These are phyloP conservation scores for Radiomyces spectabilis DNA, from an alignment of 192 early-diverging fungal species.

Conservation along the genomic window DNA sequence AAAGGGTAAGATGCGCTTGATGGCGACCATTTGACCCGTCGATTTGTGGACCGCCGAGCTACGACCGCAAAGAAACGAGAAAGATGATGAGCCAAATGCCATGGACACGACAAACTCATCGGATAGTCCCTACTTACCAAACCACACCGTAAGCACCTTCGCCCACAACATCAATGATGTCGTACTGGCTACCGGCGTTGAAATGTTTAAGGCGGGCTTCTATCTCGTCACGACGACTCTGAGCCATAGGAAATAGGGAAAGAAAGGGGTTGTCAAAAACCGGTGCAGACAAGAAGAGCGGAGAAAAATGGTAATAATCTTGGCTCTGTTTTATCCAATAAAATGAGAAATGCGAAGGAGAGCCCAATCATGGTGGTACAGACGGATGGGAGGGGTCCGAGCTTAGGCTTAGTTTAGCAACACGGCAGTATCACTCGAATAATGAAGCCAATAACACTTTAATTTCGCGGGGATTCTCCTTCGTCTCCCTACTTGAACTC, in stretches of 20 bases:
- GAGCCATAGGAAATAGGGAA: slow-evolving; percentile 1
- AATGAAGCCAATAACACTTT: too few relatives aligned
- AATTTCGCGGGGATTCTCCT: too few relatives aligned
- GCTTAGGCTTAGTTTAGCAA: too few relatives aligned
- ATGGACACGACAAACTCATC: background rate
- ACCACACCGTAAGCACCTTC: slow-evolving; percentile 93
- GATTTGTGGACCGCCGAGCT: slow-evolving; percentile 78
- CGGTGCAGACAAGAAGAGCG: too few relatives aligned
- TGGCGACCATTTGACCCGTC: slow-evolving; percentile 79
- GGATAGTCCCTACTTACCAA: slow-evolving; percentile 50
- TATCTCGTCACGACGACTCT: slow-evolving; percentile 21
- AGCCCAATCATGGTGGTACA: too few relatives aligned
- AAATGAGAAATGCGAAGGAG: too few relatives aligned
- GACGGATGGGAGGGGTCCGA: too few relatives aligned
- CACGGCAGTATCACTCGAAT: too few relatives aligned
- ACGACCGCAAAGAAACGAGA: slow-evolving; percentile 20
- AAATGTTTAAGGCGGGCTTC: slow-evolving; percentile 47
- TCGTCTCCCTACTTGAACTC: too few relatives aligned
- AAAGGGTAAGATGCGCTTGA: slow-evolving; percentile 86
- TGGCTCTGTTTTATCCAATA: too few relatives aligned
- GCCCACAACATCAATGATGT: slow-evolving; percentile 79
- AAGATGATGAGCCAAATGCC: background rate
- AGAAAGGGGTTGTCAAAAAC: background rate
- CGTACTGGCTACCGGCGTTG: slow-evolving; percentile 76
- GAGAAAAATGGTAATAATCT: too few relatives aligned